These are phyloP conservation scores for Camellia oleifera DNA, from an alignment of 179 eudicot species.

Conservation along the genomic window DNA sequence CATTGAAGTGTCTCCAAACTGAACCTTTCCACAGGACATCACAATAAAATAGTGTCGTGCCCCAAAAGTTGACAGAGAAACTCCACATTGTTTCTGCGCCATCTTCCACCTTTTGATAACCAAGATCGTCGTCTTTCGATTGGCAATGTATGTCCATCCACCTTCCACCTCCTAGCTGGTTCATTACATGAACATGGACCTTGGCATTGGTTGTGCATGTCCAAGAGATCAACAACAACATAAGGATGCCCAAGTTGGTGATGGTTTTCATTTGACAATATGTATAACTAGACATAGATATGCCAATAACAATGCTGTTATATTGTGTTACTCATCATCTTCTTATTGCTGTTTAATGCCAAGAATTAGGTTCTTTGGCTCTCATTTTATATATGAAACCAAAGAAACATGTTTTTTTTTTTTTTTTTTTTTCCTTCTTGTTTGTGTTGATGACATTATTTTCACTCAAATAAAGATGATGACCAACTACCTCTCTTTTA, in stretches of 20 bases:
- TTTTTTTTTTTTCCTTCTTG: background rate
- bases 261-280: background rate
- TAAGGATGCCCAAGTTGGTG: background rate
- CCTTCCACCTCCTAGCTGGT: conserved; percentile 9
- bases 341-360: background rate
- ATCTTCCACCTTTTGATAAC: conserved; percentile 4
- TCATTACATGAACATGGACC: conserved; percentile 17
- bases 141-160: conserved; percentile 19
- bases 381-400: conserved; percentile 12
- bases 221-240: background rate
- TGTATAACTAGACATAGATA: background rate
- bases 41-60: conserved; percentile 26
- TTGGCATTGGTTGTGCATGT: background rate
- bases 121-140: conserved; percentile 26
- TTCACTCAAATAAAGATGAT: background rate
- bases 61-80: conserved; percentile 21
- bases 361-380: background rate
- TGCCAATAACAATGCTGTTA: background rate
- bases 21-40: conserved; percentile 19
- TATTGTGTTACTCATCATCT: background rate
- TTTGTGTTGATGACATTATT: background rate
- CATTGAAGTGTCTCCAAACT: conserved; percentile 15
- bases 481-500: conserved; percentile 14
- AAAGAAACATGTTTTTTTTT: background rate
- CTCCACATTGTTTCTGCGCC: conserved; percentile 13